Evolutionary conservation across 176 grass and related monocot genomes (phyloP).

Genomic region (Oryza nivara): DNA sequence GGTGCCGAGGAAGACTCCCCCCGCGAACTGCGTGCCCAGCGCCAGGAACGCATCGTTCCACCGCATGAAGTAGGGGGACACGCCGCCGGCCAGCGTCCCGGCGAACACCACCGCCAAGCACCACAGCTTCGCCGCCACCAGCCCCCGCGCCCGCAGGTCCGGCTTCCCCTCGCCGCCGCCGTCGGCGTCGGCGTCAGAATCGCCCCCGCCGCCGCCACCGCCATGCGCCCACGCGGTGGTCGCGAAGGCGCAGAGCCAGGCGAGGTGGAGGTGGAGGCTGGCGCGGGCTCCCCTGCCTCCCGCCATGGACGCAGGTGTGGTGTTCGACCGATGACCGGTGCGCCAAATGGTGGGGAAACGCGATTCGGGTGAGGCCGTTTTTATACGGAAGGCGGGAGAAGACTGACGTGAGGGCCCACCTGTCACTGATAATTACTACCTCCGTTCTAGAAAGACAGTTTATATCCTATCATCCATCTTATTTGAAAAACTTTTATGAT

Average conservation of each 20-base stretch:
- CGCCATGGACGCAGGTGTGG: background rate
- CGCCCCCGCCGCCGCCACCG: conserved; percentile 25
- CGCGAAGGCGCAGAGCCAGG: conserved; percentile 25
- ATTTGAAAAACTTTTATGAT: no score
- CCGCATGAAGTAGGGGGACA: conserved; percentile 91
- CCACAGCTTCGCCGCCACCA: conserved; percentile 75
- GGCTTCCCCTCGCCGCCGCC: conserved; percentile 20
- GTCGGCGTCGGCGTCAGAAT: conserved; percentile 23
- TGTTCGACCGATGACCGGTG: background rate
- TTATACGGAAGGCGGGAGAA: background rate
- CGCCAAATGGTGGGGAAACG: background rate
- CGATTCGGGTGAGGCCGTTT: background rate
- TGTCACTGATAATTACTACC: no score
- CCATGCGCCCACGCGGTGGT: conserved; percentile 35
- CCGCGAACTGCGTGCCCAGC: conserved; percentile 90
- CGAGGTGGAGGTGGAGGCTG: background rate
- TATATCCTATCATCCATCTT: no score
- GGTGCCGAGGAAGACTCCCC: conserved; percentile 90
- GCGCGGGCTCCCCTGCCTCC: background rate
- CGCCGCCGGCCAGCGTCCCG: conserved; percentile 68
- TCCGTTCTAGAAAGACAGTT: no score
- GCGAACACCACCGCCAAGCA: conserved; percentile 71
- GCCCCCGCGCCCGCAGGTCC: conserved; percentile 68
- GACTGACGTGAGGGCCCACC: background rate
- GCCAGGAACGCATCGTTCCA: conserved; percentile 91